phyloP scores from a whole-genome alignment of 805 yeast species.

The Sugiyamaella lignohabitans region DNA sequence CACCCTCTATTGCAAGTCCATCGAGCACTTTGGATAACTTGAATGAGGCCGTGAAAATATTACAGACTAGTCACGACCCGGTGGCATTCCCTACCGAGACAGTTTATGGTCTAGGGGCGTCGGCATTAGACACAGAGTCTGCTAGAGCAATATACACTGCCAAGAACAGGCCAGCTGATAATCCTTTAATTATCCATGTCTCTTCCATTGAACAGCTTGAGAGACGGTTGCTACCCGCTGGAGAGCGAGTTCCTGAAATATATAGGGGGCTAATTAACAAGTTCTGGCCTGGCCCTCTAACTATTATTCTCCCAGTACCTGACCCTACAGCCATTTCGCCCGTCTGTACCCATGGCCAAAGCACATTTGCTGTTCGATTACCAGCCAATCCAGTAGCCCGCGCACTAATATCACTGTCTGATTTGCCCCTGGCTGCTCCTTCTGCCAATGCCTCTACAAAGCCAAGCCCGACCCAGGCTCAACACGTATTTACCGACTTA shows the following conservation, averaged over 20 bases:
- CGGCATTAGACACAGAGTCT: slow-evolving; percentile 65
- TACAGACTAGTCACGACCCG: slow-evolving; percentile 47
- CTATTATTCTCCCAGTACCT: slow-evolving; percentile 64
- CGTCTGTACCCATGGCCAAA: slow-evolving; percentile 78
- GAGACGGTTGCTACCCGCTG: slow-evolving; percentile 44
- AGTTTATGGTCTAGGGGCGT: slow-evolving; percentile 92
- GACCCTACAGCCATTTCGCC: slow-evolving; percentile 42
- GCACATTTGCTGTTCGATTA: slow-evolving; percentile 86
- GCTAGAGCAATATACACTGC: slow-evolving; percentile 76
- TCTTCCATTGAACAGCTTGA: slow-evolving; percentile 69
- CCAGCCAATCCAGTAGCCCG: slow-evolving; percentile 87
- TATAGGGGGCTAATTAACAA: slow-evolving; percentile 57
- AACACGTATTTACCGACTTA: slow-evolving; percentile 77
- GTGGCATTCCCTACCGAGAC: slow-evolving; percentile 97
- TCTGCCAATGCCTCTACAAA: slow-evolving; percentile 94
- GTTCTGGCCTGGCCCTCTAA: slow-evolving; percentile 96
- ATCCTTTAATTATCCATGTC: slow-evolving; percentile 87
- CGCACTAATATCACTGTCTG: slow-evolving; percentile 76
- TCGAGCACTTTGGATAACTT: slow-evolving; percentile 33
- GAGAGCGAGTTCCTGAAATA: slow-evolving; percentile 50
- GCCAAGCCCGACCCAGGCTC: slow-evolving; percentile 88
- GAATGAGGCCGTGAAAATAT: slow-evolving; percentile 49
- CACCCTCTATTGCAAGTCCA: not conserved
- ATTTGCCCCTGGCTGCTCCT: slow-evolving; percentile 93
- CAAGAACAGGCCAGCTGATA: slow-evolving; percentile 91